Base-by-base conservation (phyloP, 495 filamentous ascomycete species). In the Beverwykella pulmonaria region DNA sequence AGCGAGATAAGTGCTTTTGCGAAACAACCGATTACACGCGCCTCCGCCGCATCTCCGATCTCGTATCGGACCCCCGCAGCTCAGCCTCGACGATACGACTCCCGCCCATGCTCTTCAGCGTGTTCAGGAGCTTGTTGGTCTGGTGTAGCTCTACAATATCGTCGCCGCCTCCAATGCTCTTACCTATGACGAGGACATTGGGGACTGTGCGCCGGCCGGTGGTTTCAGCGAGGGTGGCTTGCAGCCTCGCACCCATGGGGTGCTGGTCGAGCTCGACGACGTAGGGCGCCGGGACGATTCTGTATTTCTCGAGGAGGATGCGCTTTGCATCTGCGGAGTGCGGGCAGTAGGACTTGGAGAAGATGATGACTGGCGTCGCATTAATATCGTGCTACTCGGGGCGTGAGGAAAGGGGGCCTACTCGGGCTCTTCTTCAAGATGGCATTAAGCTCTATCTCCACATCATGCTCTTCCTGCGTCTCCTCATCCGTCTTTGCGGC, bases 341-440 rank as follows among this genome's bases (percentile, higher is more conserved):
- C 0, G 89, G 91, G 77, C 94, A 98, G 77, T 91, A 96, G 1
- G 89, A 86, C 77, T 98, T 98, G 59, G 92, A 96, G 80, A 98
- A 97, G 56, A 98, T 91, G 71, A 97, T 90, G 53, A 97, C 90
- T 92, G 72, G 30, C 34, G 2, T 25, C 15, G 49, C 14, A 48
- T 20, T 60, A 58, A 19, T 15, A n/a, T 63, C 41, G 1, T 34
- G 41, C 25, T 27, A 34, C 14, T n/a, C 54, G 63, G 50, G 55
- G 26, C 47, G 71, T 48, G 71, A 12, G 20, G 29, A 0, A 50
- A 14, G 50, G 20, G 56, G 39, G 79, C 85, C 69, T 85, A 93
- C 92, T 87, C 59, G 92, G 91, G 26, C 90, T 85, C 63, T 86
- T 86, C 80, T 93, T 93, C 59, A 96, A 76, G 49, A 97, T 93